Percentiles rank a stretch among this genome's conserved stretches.
phyloP scores from a whole-genome alignment of 768 basidiomycete species.

The Podaxis rugospora region DNA sequence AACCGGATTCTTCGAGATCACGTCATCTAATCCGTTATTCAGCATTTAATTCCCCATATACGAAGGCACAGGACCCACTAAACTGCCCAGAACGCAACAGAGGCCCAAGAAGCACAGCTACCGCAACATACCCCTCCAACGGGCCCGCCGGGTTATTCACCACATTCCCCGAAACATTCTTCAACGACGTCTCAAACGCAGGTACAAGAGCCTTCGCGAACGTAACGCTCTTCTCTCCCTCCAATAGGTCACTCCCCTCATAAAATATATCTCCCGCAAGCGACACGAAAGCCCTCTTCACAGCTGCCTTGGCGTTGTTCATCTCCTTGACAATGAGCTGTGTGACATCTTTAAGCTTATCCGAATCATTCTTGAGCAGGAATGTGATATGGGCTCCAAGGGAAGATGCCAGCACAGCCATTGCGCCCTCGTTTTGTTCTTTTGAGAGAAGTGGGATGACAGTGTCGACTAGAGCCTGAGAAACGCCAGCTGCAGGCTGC shows the following conservation, averaged over 20 bases:
- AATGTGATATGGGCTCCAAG: conserved; percentile 57
- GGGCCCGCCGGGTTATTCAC: conserved; percentile 58
- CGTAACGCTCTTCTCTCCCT: conserved; percentile 36
- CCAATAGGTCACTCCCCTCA: conserved; percentile 39
- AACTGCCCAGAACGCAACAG: conserved; percentile 45
- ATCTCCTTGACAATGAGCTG: conserved; percentile 68
- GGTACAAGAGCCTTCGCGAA: conserved; percentile 56
- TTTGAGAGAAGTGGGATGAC: conserved; percentile 48
- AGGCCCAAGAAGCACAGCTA: conserved; percentile 64
- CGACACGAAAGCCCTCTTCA: conserved; percentile 57
- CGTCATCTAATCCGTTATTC: conserved; percentile 28
- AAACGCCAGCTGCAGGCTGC: conserved; percentile 36
- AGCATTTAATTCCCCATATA: conserved; percentile 5
- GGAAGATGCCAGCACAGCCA: conserved; percentile 46
- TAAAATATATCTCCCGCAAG: conserved; percentile 55
- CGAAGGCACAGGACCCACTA: conserved; percentile 32
- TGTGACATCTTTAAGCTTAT: conserved; percentile 38
- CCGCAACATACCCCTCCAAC: conserved; percentile 81
- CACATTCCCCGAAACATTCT: conserved; percentile 58
- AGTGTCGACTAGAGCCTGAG: conserved; percentile 41
- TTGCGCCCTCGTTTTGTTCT: conserved; percentile 73
- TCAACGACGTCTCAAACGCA: conserved; percentile 67
- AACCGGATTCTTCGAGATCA: conserved; percentile 42
- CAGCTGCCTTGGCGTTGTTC: conserved; percentile 54
- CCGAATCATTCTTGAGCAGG: conserved; percentile 38